Evolutionary conservation across 345 rosid species (phyloP).

Genomic region (Eucalyptus viminalis): DNA sequence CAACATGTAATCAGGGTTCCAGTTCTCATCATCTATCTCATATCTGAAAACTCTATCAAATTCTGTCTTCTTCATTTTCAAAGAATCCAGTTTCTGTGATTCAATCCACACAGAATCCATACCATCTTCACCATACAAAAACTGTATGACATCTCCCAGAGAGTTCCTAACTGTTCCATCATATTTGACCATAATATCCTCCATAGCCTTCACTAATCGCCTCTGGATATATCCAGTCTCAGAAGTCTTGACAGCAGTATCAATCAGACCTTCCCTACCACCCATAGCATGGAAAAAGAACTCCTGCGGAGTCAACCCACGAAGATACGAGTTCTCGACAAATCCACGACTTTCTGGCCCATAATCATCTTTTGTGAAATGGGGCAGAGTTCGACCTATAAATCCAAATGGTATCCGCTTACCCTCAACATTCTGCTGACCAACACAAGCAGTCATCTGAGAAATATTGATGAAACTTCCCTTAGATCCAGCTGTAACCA

Average conservation of each 20-base stretch:
- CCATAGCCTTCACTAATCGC: constrained; percentile 98
- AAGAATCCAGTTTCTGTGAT: constrained; percentile 84
- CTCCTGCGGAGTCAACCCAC: constrained; percentile 98
- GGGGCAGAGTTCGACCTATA: constrained; percentile 83
- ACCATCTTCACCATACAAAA: constrained; percentile 99
- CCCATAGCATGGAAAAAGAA: constrained; percentile 99
- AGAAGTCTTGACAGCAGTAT: constrained; percentile 97
- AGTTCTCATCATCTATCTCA: constrained; percentile 69
- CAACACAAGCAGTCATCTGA: constrained; percentile 99
- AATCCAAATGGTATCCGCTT: constrained; percentile 96
- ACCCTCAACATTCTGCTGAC: constrained; percentile 99
- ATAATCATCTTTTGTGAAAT: constrained; percentile 89
- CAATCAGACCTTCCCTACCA: constrained; percentile 99
- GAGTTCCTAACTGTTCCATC: constrained; percentile 98
- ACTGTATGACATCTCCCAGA: constrained; percentile 94
- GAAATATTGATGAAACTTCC: constrained; percentile 98
- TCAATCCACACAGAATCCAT: constrained; percentile 99
- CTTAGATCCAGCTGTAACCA: constrained; percentile 99
- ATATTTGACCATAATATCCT: constrained; percentile 98
- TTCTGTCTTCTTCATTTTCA: constrained; percentile 78
- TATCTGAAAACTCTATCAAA: constrained; percentile 75
- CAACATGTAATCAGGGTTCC: constrained; percentile 81
- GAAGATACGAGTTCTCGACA: constrained; percentile 94
- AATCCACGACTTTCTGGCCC: constrained; percentile 99
- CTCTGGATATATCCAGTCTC: constrained; percentile 99